These are phyloP conservation scores for Phytophthora sp. DNA, from an alignment of 352 stramenopile species.

Conservation along the genomic window DNA sequence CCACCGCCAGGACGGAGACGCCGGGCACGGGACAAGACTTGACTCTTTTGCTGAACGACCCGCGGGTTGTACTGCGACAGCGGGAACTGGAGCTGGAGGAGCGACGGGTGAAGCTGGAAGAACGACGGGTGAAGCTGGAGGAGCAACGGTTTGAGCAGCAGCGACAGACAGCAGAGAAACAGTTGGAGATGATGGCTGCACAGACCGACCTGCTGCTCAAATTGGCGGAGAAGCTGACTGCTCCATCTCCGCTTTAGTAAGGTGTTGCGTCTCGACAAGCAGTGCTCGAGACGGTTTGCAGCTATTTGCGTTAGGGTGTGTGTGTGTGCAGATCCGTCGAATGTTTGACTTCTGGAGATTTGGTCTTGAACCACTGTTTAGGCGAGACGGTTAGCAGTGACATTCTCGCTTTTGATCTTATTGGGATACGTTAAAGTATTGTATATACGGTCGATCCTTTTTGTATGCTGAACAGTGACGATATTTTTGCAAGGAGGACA, in stretches of 20 bases:
- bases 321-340: too few relatives aligned
- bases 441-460: background rate
- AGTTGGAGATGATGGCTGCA: conserved; percentile 35
- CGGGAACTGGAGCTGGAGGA: conserved; percentile 29
- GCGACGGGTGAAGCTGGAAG: conserved; percentile 22
- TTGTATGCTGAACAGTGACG: background rate
- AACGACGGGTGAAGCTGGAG: conserved; percentile 28
- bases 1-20: background rate
- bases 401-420: too few relatives aligned
- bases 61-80: conserved; percentile 25
- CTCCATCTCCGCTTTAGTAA: background rate
- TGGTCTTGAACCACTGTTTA: background rate
- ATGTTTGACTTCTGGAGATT: too few relatives aligned
- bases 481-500: background rate
- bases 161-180: conserved; percentile 23
- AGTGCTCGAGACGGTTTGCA: too few relatives aligned
- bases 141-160: conserved; percentile 35
- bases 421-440: background rate
- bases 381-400: too few relatives aligned
- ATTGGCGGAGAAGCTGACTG: conserved; percentile 26
- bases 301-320: too few relatives aligned
- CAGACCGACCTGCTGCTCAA: conserved; percentile 36
- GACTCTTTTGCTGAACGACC: conserved; percentile 23
- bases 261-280: too few relatives aligned
- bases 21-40: background rate